Percentiles rank a stretch among this genome's conserved stretches.
These are phyloP conservation scores for Astragalus glycyphyllos DNA, from an alignment of 306 rosid genomes.

Conservation along the genomic window DNA sequence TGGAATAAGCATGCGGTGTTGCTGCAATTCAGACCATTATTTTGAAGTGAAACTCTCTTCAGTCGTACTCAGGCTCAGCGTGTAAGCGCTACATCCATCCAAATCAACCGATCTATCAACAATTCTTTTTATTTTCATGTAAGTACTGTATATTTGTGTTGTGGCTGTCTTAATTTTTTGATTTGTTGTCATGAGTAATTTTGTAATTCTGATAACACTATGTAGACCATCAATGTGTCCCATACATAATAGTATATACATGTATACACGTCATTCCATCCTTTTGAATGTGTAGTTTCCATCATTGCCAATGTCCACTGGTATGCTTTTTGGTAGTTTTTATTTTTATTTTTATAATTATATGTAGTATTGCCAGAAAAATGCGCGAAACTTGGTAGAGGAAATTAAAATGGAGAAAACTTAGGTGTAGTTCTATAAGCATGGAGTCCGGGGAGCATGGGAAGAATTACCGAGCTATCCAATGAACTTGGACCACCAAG, in stretches of 20 bases:
- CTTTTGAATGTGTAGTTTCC: constrained; percentile 24
- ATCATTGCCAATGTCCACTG: constrained; percentile 10
- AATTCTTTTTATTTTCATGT: constrained; percentile 1
- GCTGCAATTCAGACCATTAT: background rate
- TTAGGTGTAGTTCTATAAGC: too few relatives aligned
- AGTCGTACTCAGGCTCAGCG: constrained; percentile 46
- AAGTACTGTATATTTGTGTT: constrained; percentile 63
- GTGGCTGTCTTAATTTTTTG: constrained; percentile 50
- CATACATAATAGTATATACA: constrained; percentile 8
- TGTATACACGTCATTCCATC: constrained; percentile 13
- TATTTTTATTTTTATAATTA: background rate
- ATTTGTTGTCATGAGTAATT: constrained; percentile 49
- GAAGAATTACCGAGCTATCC: too few relatives aligned
- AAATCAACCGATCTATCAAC: constrained; percentile 32
- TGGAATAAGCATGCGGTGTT: constrained; percentile 29
- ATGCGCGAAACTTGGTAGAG: background rate
- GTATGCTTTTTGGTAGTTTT: background rate
- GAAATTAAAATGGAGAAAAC: too few relatives aligned
- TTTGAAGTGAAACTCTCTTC: constrained; percentile 39
- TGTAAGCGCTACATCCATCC: constrained; percentile 50
- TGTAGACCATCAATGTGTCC: constrained; percentile 35
- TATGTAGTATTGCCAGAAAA: background rate
- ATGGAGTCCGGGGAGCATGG: too few relatives aligned
- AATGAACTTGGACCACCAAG: too few relatives aligned
- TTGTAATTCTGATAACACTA: constrained; percentile 55